These are phyloP conservation scores for Lactarius vividus DNA, from an alignment of 768 basidiomycete genomes.

Conservation along the genomic window DNA sequence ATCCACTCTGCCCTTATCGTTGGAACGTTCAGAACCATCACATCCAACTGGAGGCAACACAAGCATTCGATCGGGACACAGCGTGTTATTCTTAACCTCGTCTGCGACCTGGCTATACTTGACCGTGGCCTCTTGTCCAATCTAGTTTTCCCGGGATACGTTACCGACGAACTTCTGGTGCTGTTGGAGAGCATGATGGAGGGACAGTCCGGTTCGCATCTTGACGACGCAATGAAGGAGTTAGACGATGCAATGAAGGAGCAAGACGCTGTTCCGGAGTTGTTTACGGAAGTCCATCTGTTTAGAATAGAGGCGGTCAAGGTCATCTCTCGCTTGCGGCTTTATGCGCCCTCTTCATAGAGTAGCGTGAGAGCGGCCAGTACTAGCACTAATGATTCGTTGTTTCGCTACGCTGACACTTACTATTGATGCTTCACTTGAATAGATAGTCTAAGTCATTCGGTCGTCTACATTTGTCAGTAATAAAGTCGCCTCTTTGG, in stretches of 20 bases:
- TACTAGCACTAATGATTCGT: no score
- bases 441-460: no score
- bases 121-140: background rate
- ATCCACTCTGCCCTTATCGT: background rate
- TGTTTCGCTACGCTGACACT: no score
- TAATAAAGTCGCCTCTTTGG: no score
- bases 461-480: no score
- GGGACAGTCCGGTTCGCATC: background rate
- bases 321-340: no score
- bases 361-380: no score
- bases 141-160: background rate
- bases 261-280: background rate
- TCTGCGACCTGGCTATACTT: slow-evolving; percentile 24
- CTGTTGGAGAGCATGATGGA: slow-evolving; percentile 4
- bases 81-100: slow-evolving; percentile 31
- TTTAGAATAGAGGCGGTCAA: no score
- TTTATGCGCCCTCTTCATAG: no score
- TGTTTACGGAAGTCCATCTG: no score
- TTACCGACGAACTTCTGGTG: slow-evolving; percentile 1
- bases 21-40: background rate
- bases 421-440: no score
- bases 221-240: background rate
- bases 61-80: slow-evolving; percentile 12
- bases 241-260: background rate
- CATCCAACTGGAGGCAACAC: background rate